phyloP scores from a whole-genome alignment of 1,284 basidiomycete genomes.

The Bjerkandera adusta region DNA sequence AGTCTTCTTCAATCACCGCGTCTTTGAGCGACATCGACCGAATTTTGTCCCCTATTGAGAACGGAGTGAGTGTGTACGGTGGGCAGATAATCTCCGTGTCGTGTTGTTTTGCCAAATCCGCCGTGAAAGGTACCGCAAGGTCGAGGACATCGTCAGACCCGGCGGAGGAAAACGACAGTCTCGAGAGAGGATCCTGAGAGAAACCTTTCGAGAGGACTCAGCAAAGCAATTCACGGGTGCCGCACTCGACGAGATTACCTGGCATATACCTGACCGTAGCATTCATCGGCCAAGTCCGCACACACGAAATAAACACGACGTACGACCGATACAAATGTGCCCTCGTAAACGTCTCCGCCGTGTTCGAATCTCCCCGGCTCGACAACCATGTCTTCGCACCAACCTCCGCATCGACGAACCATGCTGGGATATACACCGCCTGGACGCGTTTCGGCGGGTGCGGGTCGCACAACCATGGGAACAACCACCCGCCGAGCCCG shows the following conservation, averaged over 20 bases:
- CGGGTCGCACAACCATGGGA: slow-evolving; percentile 26
- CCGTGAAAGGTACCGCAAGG: background rate
- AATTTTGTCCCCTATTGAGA: slow-evolving; percentile 27
- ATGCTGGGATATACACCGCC: slow-evolving; percentile 59
- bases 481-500: slow-evolving; percentile 25
- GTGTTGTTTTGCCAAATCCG: slow-evolving; percentile 2
- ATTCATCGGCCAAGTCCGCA: background rate
- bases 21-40: slow-evolving; percentile 22
- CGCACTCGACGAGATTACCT: slow-evolving; percentile 22
- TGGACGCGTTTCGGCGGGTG: slow-evolving; percentile 31
- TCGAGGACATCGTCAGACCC: background rate
- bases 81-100: slow-evolving; percentile 13
- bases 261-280: slow-evolving; percentile 21
- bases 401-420: slow-evolving; percentile 56
- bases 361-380: slow-evolving; percentile 7
- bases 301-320: background rate
- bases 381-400: slow-evolving; percentile 30
- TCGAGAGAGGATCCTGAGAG: slow-evolving; percentile 4
- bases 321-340: background rate
- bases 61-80: slow-evolving; percentile 32
- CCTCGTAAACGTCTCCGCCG: background rate
- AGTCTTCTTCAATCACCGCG: slow-evolving; percentile 6
- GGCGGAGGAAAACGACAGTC: background rate
- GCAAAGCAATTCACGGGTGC: background rate
- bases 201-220: background rate